These are phyloP conservation scores for Daldinia loculata DNA, from an alignment of 495 filamentous ascomycete species.

Conservation along the genomic window DNA sequence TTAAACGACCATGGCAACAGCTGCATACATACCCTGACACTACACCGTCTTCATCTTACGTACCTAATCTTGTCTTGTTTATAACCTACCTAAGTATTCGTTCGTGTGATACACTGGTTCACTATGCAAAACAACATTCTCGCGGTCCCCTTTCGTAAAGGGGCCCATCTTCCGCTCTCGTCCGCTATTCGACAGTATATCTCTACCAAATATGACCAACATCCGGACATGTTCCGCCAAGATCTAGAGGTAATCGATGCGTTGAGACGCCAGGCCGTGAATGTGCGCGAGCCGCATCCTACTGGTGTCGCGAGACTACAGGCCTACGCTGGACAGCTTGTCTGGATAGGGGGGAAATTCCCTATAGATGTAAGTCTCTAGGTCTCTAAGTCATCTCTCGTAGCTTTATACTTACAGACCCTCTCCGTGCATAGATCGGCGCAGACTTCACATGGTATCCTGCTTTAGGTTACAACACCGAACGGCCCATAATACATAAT, in stretches of 20 bases:
- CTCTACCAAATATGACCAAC: constrained; percentile 98
- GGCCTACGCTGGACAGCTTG: constrained; percentile 88
- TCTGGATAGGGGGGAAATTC: constrained; percentile 95
- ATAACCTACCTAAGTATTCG: constrained; percentile 1
- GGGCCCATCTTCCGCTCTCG: constrained; percentile 77
- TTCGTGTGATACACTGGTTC: constrained; percentile 1
- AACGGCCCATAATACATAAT: constrained; percentile 82
- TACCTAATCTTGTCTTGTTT: neutral
- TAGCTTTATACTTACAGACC: constrained; percentile 30
- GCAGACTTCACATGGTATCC: constrained; percentile 97
- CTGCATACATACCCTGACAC: neutral
- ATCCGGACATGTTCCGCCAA: constrained; percentile 94
- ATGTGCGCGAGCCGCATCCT: constrained; percentile 87
- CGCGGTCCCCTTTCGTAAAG: constrained; percentile 85
- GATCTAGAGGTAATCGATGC: constrained; percentile 89
- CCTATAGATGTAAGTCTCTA: constrained; percentile 85
- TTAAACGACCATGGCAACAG: constrained; percentile 6
- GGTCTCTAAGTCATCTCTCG: constrained; percentile 39
- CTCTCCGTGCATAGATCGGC: constrained; percentile 70
- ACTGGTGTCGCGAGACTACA: constrained; percentile 88
- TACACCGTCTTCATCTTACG: neutral
- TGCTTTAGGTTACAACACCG: constrained; percentile 87
- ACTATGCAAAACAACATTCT: constrained; percentile 57
- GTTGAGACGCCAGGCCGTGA: constrained; percentile 80
- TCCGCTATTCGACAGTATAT: constrained; percentile 94